Evolutionary conservation across 352 stramenopile genomes (phyloP).

Genomic region (Pythium grandisporangium): DNA sequence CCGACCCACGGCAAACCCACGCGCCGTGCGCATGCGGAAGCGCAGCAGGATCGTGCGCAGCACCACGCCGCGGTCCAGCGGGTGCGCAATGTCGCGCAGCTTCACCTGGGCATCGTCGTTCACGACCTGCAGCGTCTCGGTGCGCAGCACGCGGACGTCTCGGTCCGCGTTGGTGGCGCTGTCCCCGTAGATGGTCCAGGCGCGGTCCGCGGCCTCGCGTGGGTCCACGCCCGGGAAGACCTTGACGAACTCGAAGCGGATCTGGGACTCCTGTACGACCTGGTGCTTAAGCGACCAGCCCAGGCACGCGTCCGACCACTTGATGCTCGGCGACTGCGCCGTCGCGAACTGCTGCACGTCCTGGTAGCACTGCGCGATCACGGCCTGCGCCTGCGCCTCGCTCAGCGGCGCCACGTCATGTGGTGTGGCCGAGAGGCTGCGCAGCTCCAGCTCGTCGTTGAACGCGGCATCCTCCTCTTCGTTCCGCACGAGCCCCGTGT

Average conservation of each 20-base stretch:
- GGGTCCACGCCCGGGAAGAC: slow-evolving; percentile 18
- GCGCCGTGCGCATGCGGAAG: slow-evolving; percentile 25
- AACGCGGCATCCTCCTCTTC: slow-evolving; percentile 12
- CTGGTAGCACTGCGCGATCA: slow-evolving; percentile 20
- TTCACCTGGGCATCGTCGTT: slow-evolving; percentile 29
- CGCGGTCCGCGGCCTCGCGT: slow-evolving; percentile 10
- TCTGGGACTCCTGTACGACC: slow-evolving; percentile 13
- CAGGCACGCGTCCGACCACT: slow-evolving; percentile 17
- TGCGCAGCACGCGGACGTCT: slow-evolving; percentile 22
- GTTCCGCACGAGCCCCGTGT: neutral
- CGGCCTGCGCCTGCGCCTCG: slow-evolving; percentile 15
- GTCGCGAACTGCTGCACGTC: slow-evolving; percentile 16
- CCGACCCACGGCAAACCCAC: slow-evolving; percentile 20
- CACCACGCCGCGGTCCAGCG: slow-evolving; percentile 21
- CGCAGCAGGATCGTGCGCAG: slow-evolving; percentile 27
- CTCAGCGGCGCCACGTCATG: slow-evolving; percentile 10
- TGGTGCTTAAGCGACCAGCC: slow-evolving; percentile 28
- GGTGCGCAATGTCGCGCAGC: slow-evolving; percentile 26
- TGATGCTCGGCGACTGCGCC: slow-evolving; percentile 1
- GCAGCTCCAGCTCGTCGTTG: slow-evolving; percentile 9
- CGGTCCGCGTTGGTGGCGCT: slow-evolving; percentile 21
- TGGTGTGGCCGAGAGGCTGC: slow-evolving; percentile 4
- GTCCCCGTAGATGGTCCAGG: slow-evolving; percentile 23
- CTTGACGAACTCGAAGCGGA: slow-evolving; percentile 30
- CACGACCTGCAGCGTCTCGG: slow-evolving; percentile 29